Conservation (phyloP, 805 yeast genomes). For the Cyberlindnera saturnus region DNA sequence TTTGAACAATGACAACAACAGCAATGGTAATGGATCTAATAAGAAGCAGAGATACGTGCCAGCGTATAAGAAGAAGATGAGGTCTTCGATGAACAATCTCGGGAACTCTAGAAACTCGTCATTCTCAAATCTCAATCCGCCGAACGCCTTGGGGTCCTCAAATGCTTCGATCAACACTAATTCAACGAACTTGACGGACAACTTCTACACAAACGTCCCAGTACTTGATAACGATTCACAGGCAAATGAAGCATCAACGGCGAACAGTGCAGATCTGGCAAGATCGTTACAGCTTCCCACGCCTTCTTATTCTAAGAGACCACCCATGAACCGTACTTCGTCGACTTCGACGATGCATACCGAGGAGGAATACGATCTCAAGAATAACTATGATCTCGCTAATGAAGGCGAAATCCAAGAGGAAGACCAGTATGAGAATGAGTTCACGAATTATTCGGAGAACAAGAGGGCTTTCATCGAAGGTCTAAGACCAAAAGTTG, state of each 20-base stretch:
- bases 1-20: not conserved
- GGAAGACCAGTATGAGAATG: constrained; percentile 40
- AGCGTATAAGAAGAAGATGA: constrained; percentile 32
- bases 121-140: constrained; percentile 13
- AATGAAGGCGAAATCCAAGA: constrained; percentile 31
- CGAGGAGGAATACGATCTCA: constrained; percentile 23
- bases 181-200: constrained; percentile 22
- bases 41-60: constrained; percentile 26
- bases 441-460: constrained; percentile 38
- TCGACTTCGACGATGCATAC: constrained; percentile 8
- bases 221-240: constrained; percentile 12
- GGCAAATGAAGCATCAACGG: constrained; percentile 3
- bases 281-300: constrained; percentile 22
- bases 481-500: constrained; percentile 32
- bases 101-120: constrained; percentile 20
- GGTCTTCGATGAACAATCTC: constrained; percentile 19
- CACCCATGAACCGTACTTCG: constrained; percentile 9
- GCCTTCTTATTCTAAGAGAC: constrained; percentile 19
- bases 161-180: constrained; percentile 19
- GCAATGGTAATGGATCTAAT: constrained; percentile 1
- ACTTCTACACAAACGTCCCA: constrained; percentile 22
- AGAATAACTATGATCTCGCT: constrained; percentile 27
- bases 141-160: constrained; percentile 9
- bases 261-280: constrained; percentile 17
- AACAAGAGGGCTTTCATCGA: constrained; percentile 37